Conservation (phyloP, 2,329 filamentous ascomycete genomes). For the Aureobasidium sp. region DNA sequence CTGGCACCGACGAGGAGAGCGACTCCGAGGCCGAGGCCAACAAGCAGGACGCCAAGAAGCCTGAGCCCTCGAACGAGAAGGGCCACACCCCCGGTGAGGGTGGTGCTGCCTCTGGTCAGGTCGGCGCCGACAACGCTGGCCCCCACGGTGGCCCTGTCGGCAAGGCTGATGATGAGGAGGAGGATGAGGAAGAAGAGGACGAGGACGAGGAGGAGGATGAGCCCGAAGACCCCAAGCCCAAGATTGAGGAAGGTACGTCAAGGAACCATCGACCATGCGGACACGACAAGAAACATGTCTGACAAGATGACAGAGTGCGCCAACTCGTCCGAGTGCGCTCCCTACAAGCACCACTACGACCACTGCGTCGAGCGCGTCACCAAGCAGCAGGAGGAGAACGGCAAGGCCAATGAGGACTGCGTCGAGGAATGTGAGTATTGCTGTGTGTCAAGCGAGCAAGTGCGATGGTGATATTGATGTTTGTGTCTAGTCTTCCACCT, state of each 20-base stretch:
- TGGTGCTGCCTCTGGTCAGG: constrained; percentile 25
- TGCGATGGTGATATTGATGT: not conserved
- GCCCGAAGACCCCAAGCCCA: constrained; percentile 80
- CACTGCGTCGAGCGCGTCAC: constrained; percentile 96
- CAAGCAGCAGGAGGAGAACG: constrained; percentile 60
- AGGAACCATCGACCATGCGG: not conserved
- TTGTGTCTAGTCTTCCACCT: constrained; percentile 82
- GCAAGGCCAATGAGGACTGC: constrained; percentile 84
- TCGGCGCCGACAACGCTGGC: constrained; percentile 21
- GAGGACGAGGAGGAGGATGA: constrained; percentile 83
- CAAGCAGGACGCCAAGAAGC: constrained; percentile 34
- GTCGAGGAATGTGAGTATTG: constrained; percentile 90
- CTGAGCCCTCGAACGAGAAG: constrained; percentile 19
- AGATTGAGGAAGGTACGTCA: constrained; percentile 79
- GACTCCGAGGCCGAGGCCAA: constrained; percentile 37
- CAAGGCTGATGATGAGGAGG: constrained; percentile 37
- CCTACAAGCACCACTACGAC: constrained; percentile 95
- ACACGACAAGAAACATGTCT: not conserved
- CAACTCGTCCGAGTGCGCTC: constrained; percentile 75
- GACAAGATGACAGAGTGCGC: constrained; percentile 64
- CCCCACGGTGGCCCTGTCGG: constrained; percentile 25
- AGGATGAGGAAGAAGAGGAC: constrained; percentile 55
- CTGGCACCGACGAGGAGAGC: constrained; percentile 39
- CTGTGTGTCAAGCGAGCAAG: not conserved
- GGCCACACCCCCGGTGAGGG: constrained; percentile 25